phyloP scores from a whole-genome alignment of 169 alveolate species.

The Babesia divergens region DNA sequence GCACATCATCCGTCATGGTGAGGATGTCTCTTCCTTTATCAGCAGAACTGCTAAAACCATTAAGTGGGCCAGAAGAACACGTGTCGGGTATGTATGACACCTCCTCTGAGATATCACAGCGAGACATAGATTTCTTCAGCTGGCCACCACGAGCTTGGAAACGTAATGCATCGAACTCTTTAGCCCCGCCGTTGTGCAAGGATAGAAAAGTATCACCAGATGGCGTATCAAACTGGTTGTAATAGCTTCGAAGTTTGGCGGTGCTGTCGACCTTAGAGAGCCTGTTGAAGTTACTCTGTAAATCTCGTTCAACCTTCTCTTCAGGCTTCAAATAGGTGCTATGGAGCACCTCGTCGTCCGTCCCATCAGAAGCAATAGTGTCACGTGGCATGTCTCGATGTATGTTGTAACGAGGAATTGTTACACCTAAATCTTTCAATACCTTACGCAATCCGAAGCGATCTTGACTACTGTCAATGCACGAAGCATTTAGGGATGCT shows the following conservation, averaged over 20 bases:
- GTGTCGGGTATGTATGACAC: conserved; percentile 3
- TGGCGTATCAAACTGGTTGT: not conserved
- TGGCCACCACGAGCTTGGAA: conserved; percentile 33
- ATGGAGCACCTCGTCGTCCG: not conserved
- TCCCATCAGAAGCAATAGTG: not conserved
- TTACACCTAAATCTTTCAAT: conserved; percentile 51
- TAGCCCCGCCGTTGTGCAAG: conserved; percentile 47
- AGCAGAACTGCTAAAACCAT: not conserved
- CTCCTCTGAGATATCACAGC: conserved; percentile 8
- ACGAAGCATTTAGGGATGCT: not conserved
- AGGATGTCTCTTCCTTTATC: not conserved
- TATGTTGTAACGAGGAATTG: conserved; percentile 39
- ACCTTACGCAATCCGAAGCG: conserved; percentile 55
- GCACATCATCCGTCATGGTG: not conserved
- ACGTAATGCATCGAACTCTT: conserved; percentile 26
- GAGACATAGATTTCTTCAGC: not conserved
- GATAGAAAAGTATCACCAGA: conserved; percentile 20
- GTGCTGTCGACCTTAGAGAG: not conserved
- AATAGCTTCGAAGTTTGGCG: not conserved
- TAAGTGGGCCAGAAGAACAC: not conserved
- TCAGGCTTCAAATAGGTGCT: not conserved
- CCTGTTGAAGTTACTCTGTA: not conserved
- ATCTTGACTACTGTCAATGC: not conserved
- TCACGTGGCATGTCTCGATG: not conserved
- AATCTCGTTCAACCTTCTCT: not conserved